Base-by-base conservation (phyloP, 73 alveolate species). In the Durusdinium trenchii region DNA sequence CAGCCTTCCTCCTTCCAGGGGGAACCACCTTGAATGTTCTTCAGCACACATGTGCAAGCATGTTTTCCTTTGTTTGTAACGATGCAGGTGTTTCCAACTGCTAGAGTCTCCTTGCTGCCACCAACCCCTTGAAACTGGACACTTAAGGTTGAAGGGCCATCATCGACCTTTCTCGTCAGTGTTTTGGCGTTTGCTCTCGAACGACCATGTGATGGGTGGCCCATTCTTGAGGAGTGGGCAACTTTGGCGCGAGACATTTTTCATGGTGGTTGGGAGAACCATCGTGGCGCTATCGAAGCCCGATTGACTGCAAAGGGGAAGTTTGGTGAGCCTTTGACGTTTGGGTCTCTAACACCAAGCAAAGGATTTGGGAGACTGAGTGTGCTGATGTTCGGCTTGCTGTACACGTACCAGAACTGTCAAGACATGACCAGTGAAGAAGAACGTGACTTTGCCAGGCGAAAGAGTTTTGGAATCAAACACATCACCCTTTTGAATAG, bases 201-300 rank as follows among this genome's bases (percentile, higher is more conserved):
- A 47, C 2, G 14, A 28, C 92, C 92, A 6, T 2, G 6, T 3
- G 92, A 81, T 14, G 92, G 71, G 1, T 81, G 7, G 64, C 92
- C 92, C 3, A 81, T 81, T 28, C 32, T 46, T 52, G 92, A 81
- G 26, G 92, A 81, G 14, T 81, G 92, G 92, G 38, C 69, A 9
- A 7, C 61, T 1, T 5, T 32, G 28, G 92, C 71, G 47, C 69
- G 47, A n/a, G 92, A 81, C 54, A 48, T 81, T 30, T 81, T 0
- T 14, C 71, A 48, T 14, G 71, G 92, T 7, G 92, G 92, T 3
- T 81, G 69, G 71, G 92, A 81, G 48, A 6, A 46, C n/a, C 92
- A 81, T 36, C 4, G 92, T 6, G 48, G 6, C 32, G 48, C 92
- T 0, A 28, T 81, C 26, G 92, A 81, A 14, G 32, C 48, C 67